Evolutionary conservation across 1,284 basidiomycete species (phyloP).

Genomic region (Rhodotorula sp.): DNA sequence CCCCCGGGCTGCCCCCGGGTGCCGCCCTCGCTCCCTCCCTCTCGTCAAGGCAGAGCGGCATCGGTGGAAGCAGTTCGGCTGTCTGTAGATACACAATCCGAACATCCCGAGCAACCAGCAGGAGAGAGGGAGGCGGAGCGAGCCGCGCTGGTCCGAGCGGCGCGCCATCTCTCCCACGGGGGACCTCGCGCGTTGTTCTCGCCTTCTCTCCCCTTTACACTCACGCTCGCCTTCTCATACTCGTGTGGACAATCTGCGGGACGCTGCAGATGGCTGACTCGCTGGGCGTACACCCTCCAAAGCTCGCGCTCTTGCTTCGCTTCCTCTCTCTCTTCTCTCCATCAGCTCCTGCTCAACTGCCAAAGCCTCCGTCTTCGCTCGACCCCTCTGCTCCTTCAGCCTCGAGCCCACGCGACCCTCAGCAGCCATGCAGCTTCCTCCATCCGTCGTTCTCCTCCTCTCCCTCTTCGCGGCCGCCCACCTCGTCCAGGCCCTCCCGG

Average conservation of each 20-base stretch:
- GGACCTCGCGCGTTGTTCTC: not conserved
- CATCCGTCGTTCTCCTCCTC: conserved; percentile 18
- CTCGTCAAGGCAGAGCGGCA: no score
- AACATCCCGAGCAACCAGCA: not conserved
- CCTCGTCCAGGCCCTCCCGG: not conserved
- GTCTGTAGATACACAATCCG: no score
- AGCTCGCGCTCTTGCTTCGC: conserved; percentile 6
- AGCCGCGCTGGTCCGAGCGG: not conserved
- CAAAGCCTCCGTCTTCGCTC: not conserved
- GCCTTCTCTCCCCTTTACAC: conserved; percentile 1
- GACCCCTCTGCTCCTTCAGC: not conserved
- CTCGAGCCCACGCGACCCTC: not conserved
- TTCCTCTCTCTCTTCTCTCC: conserved; percentile 1
- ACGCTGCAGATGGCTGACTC: conserved; percentile 4
- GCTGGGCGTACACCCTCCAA: not conserved
- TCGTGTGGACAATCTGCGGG: not conserved
- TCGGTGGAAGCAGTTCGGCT: no score
- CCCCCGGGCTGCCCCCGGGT: no score
- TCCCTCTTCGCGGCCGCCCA: conserved; percentile 11
- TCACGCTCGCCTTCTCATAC: conserved; percentile 3
- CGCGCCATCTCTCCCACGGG: conserved; percentile 1
- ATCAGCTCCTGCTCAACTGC: not conserved
- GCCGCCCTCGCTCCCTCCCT: not conserved
- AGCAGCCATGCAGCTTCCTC: conserved; percentile 22
- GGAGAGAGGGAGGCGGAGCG: not conserved